Base-by-base conservation (phyloP, 495 filamentous ascomycete species). In the Penicillium simplicissimum region DNA sequence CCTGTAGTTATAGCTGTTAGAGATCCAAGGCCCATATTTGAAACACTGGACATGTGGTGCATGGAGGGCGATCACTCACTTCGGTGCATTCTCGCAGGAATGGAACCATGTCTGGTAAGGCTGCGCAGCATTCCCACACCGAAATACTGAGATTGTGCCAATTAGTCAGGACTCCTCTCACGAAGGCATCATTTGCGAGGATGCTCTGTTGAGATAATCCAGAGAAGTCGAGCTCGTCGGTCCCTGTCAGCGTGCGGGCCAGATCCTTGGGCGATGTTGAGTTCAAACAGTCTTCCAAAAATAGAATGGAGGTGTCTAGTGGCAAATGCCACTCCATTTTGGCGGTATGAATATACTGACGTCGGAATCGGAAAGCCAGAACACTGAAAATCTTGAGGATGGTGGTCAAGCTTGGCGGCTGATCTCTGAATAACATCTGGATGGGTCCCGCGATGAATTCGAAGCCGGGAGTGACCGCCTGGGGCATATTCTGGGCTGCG, bases 71-170 rank as follows among this genome's bases (percentile, higher is more conserved):
- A 31, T 31, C 28, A 45, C 70, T 65, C 28, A 77, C 78, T 60
- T 76, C 61, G 34, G 74, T 59, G 51, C 74, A 73, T 37, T 78
- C 75, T 62, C 74, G 72, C 6, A 80, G 64, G 48, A 63, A 71
- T 23, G 55, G 60, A 10, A 74, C 67, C 34, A 68, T 19, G 4
- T 76, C 72, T 17, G 76, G 76, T 15, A 79, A 57, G n/a, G 71
- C 75, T 0, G 63, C 71, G 47, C 78, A 80, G 52, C 74, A 78
- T 57, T 80, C 78, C 75, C 75, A 77, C 1, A 76, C 73, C 0
- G 71, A 67, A 13, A 70, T 65, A 28, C 67, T 73, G 11, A 79
- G 61, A 38, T 52, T 34, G 15, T 72, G 65, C 78, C 78, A 80
- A 38, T 71, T 59, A 0, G 33, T 38, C 15, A 73, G 31, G 10